Evolutionary conservation across 1,284 basidiomycete genomes (phyloP), one percentile per base, ranked within the genome.

Genomic region (Moesziomyces aphidis): DNA sequence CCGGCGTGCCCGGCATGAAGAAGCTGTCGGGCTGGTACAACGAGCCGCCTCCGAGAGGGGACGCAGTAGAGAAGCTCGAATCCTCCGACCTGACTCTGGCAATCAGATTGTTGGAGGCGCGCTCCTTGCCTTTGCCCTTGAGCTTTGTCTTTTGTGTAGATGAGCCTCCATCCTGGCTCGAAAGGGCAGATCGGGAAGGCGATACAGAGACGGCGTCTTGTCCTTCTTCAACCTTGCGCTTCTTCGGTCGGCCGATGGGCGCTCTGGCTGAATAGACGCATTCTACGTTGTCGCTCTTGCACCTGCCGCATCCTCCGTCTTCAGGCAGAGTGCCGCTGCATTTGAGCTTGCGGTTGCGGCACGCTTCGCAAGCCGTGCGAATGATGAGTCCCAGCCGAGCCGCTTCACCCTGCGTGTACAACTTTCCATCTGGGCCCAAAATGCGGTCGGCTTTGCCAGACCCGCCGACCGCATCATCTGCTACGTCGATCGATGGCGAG

Each of bases 261-360:
- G 77, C 75, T 49, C 78, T 54, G 6, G 74, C 66, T 13, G 73
- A 66, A 55, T 76, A 79, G 46, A 69, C 48, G 47, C 77, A 79
- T 7, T 64, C 55, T 13, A 73, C 64, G 39, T 22, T 36, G 39
- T 79, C 77, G 47, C 58, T 72, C 15, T 46, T 66, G 60, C 77
- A 79, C 19, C 77, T 53, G 7, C 53, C 61, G 45, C 77, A 79
- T 10, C 73, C 73, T 10, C 69, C 77, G 5, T 68, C 49, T 39
- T 76, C 69, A 0, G 63, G 61, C 1, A 76, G 53, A 19, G 49
- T 59, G 31, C 76, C 74, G n/a, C 71, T 76, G 61, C 78, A 80
- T 23, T 76, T 76, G 67, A 80, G 72, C 66, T 80, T 80, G 17
- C 77, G 65, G n/a, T 74, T 73, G 21, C 79, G 61, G 51, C 79